Percentiles rank a stretch among this genome's conserved stretches.
phyloP scores from a whole-genome alignment of 2,329 filamentous ascomycete genomes.

The Raffaelea albimanens region DNA sequence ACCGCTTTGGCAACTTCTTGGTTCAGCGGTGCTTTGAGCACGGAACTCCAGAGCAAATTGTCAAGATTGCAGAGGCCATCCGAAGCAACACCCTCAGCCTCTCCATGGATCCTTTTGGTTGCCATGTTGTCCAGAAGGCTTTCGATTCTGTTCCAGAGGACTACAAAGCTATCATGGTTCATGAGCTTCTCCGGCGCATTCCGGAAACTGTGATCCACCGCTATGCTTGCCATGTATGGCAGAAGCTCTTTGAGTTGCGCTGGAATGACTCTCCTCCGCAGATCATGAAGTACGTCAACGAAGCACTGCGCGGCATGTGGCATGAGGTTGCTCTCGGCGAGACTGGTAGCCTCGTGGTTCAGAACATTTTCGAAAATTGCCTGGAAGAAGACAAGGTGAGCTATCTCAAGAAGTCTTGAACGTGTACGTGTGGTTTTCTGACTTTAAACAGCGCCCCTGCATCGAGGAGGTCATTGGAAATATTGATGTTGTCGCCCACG shows the following conservation, averaged over 20 bases:
- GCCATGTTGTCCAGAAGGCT: constrained; percentile 96
- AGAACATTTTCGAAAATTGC: constrained; percentile 99
- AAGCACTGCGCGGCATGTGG: constrained; percentile 93
- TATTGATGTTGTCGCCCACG: constrained; percentile 93
- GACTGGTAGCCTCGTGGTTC: constrained; percentile 93
- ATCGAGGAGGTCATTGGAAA: constrained; percentile 93
- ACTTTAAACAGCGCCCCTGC: constrained; percentile 63
- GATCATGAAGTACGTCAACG: constrained; percentile 98
- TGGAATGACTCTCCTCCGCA: constrained; percentile 93
- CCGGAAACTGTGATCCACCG: constrained; percentile 97
- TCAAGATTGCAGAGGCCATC: constrained; percentile 89
- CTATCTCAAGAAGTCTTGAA: background rate
- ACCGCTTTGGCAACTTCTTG: constrained; percentile 96
- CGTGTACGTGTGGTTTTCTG: background rate
- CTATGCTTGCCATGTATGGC: constrained; percentile 98
- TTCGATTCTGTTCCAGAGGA: constrained; percentile 97
- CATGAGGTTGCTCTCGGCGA: constrained; percentile 95
- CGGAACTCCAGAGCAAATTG: constrained; percentile 85
- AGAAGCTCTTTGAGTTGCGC: constrained; percentile 95
- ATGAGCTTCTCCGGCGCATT: constrained; percentile 87
- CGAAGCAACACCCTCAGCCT: constrained; percentile 87
- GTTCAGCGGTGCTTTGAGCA: constrained; percentile 99
- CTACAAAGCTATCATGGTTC: constrained; percentile 98
- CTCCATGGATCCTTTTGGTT: constrained; percentile 98
- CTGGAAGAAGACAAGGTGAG: constrained; percentile 93